Conservation (phyloP, 106 monocot species). For the Dendrobium nobile region DNA sequence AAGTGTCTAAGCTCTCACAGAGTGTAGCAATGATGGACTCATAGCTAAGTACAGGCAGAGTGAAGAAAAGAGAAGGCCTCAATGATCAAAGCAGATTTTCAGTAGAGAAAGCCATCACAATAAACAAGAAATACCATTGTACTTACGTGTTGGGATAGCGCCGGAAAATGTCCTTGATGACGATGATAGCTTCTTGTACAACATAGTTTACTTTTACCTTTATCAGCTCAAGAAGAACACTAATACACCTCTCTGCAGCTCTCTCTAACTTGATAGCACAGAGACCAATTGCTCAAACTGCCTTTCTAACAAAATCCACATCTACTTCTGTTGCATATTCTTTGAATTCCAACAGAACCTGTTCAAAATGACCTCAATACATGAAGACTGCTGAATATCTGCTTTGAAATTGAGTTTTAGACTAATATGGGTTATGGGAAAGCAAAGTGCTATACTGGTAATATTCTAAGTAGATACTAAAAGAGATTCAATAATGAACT, state of each 20-base stretch:
- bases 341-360: conserved; percentile 99
- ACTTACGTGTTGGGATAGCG: conserved; percentile 98
- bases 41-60: conserved; percentile 44
- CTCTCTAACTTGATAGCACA: conserved; percentile 98
- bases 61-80: neutral
- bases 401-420: neutral
- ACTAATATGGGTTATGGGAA: neutral
- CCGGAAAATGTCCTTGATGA: conserved; percentile 98
- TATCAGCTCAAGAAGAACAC: conserved; percentile 97
- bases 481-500: too few relatives aligned
- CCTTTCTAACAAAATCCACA: conserved; percentile 99
- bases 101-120: neutral
- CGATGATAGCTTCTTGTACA: conserved; percentile 98
- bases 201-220: conserved; percentile 99
- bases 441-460: neutral
- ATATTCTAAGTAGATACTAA: too few relatives aligned
- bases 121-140: neutral
- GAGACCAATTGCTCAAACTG: conserved; percentile 97
- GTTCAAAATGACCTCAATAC: neutral
- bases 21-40: conserved; percentile 98
- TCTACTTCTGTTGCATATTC: conserved; percentile 99
- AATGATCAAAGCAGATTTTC: neutral
- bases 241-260: conserved; percentile 96
- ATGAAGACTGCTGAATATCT: neutral
- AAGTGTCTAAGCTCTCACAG: conserved; percentile 96